Evolutionary conservation across 2,329 filamentous ascomycete species (phyloP), one percentile per base, ranked within the genome.

Genomic region (Colletotrichum karsti): DNA sequence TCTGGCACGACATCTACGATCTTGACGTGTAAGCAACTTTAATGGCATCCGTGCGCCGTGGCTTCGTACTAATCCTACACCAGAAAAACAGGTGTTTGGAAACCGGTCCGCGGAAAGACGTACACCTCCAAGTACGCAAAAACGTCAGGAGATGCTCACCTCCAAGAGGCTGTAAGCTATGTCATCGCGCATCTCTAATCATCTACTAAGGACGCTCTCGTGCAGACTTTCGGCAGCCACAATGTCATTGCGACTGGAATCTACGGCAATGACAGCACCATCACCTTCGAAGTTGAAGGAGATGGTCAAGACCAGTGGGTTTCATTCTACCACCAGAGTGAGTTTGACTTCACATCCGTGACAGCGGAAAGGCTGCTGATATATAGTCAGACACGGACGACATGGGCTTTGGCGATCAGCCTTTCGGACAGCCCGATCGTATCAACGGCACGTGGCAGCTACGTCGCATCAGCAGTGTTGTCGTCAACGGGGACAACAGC

Each of bases 371-470:
- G n/a, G n/a, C n/a, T 0, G 3, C 48, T 37, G 22, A 54, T 24
- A 10, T 7, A 54, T 51, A n/a, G 24, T 12, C 13, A 54, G 50
- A 89, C 73, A 88, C 80, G 2, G 87, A 89, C 53, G 87, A 89
- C 61, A 87, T 88, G 85, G 87, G 87, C 3, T 90, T 87, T 58
- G 87, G 87, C 1, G 83, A 84, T 54, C 82, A 84, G 65, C 82
- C 88, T 1, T 84, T 83, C 42, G 88, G 88, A 5, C 76, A 79
- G 0, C 88, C 88, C 0, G 88, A 91, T 72, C 83, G 88, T 6
- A 89, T 90, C 57, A 85, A 85, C 5, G 88, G 88, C 0, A 76
- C 80, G 0, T 91, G 88, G 87, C 85, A 88, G 66, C 77, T 90
- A 5, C 83, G 88, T 3, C 83, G 88, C 6, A 86, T 90, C 66